Evolutionary conservation across 139 green algal species (phyloP).

Genomic region (Picochlorum sp.): DNA sequence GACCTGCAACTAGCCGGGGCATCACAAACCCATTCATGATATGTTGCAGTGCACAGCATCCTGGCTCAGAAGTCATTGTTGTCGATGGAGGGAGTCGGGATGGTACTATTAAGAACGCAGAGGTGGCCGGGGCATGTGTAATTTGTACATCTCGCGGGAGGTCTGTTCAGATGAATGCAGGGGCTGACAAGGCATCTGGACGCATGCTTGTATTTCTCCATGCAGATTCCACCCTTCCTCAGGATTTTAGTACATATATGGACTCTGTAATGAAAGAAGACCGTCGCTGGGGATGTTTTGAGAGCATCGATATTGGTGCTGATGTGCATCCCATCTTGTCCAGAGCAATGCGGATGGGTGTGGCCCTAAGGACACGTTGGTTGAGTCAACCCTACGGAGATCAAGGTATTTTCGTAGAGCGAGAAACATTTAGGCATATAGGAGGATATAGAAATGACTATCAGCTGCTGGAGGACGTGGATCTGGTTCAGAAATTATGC

Average conservation of each 20-base stretch:
- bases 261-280: background rate
- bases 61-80: constrained; percentile 37
- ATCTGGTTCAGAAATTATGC: constrained; percentile 44
- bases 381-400: constrained; percentile 53
- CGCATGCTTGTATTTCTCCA: constrained; percentile 61
- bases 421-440: constrained; percentile 13
- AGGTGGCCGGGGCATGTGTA: constrained; percentile 25
- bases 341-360: constrained; percentile 3
- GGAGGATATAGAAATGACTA: constrained; percentile 37
- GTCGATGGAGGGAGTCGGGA: constrained; percentile 59
- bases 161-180: constrained; percentile 46
- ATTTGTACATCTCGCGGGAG: constrained; percentile 22
- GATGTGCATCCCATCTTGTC: background rate
- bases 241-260: constrained; percentile 10
- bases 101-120: constrained; percentile 26
- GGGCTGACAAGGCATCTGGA: constrained; percentile 24
- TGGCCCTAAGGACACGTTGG: constrained; percentile 35
- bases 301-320: constrained; percentile 38
- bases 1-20: too few relatives aligned
- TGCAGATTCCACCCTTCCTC: constrained; percentile 47
- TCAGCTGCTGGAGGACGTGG: constrained; percentile 60
- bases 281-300: constrained; percentile 46
- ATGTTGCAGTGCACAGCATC: background rate
- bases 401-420: constrained; percentile 51
- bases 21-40: background rate